Conservation (phyloP, 495 filamentous ascomycete species). For the Trichoderma virens region DNA sequence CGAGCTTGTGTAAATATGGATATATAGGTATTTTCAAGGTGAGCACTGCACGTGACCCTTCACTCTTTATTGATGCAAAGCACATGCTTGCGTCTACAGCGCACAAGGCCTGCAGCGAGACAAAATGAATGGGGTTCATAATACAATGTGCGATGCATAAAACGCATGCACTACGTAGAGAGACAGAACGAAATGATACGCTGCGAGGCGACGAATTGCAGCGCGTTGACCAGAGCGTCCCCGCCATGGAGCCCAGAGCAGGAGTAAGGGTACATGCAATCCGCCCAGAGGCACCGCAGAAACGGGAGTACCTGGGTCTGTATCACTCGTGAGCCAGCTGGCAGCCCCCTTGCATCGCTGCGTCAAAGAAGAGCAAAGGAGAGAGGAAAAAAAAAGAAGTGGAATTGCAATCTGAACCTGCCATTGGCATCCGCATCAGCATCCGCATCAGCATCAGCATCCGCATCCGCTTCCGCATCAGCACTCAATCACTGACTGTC, state of each 20-base stretch:
- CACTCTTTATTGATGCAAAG: neutral
- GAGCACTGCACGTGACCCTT: neutral
- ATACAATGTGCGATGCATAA: neutral
- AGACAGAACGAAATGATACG: neutral
- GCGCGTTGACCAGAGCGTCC: neutral
- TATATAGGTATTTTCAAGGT: no score
- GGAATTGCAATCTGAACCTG: no score
- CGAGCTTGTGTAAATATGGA: no score
- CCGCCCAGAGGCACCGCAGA: neutral
- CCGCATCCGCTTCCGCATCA: no score
- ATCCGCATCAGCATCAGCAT: no score
- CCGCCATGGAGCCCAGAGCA: neutral
- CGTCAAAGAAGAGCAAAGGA: no score
- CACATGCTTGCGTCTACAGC: neutral
- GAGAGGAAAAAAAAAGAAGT: neutral
- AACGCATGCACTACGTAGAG: neutral
- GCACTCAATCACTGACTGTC: no score
- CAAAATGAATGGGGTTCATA: neutral
- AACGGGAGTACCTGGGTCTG: neutral
- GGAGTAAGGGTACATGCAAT: neutral
- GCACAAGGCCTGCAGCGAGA: no score
- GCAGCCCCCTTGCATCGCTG: neutral
- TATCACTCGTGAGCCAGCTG: neutral
- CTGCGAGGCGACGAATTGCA: neutral
- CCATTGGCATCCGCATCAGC: no score